phyloP scores from a whole-genome alignment of 1,284 basidiomycete species.

The Pseudozyma sp. region DNA sequence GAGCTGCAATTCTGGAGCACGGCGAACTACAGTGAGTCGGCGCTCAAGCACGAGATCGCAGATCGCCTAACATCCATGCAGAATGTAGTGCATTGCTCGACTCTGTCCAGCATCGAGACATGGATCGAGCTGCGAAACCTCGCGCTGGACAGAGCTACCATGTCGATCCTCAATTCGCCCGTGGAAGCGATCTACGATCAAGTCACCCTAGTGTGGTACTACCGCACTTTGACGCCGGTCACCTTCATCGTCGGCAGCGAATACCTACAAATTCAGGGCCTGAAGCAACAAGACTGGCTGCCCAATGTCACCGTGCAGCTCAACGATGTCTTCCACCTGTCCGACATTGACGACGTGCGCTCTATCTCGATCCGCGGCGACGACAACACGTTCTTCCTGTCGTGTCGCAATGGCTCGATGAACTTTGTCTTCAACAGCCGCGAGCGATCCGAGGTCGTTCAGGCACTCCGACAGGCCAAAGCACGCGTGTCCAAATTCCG shows the following conservation, averaged over 20 bases:
- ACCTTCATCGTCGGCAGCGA: slow-evolving; percentile 59
- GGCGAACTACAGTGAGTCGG: slow-evolving; percentile 28
- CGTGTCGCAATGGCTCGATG: slow-evolving; percentile 58
- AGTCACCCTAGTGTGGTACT: slow-evolving; percentile 66
- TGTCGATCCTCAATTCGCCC: slow-evolving; percentile 44
- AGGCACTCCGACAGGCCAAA: slow-evolving; percentile 63
- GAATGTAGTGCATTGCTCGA: slow-evolving; percentile 36
- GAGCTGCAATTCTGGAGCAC: slow-evolving; percentile 44
- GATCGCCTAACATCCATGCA: slow-evolving; percentile 40
- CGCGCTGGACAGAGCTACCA: slow-evolving; percentile 47
- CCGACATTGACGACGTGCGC: slow-evolving; percentile 65
- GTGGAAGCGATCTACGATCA: slow-evolving; percentile 53
- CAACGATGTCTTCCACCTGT: slow-evolving; percentile 64
- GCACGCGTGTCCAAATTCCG: slow-evolving; percentile 58
- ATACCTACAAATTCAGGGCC: slow-evolving; percentile 60
- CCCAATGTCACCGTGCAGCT: slow-evolving; percentile 36
- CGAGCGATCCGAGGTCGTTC: slow-evolving; percentile 61
- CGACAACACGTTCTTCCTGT: slow-evolving; percentile 65
- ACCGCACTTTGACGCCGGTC: slow-evolving; percentile 60
- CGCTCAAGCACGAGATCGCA: slow-evolving; percentile 34
- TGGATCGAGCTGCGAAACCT: slow-evolving; percentile 60
- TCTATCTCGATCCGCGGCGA: slow-evolving; percentile 63
- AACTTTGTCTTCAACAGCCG: slow-evolving; percentile 64
- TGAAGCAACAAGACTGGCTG: slow-evolving; percentile 59
- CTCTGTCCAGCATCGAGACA: slow-evolving; percentile 52